Base-by-base conservation (phyloP, 2,329 filamentous ascomycete species). In the Aspergillus cejpii region DNA sequence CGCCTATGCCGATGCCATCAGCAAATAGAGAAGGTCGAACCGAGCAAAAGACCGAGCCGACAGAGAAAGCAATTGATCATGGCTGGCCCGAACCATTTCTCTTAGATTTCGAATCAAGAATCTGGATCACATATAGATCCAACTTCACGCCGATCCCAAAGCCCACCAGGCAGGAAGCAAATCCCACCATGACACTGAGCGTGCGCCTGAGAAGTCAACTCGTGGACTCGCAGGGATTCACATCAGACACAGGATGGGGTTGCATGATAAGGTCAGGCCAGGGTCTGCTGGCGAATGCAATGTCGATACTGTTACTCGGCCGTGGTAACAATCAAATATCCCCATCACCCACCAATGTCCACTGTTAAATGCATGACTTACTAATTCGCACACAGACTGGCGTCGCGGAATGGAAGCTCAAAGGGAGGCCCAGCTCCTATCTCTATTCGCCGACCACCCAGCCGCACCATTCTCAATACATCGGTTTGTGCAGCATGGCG, bases 241-340 rank as follows among this genome's bases (percentile, higher is more conserved):
- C 87, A 8, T 91, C 88, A 1, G 92, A 98, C 64, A 90, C 87
- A 7, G 92, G 92, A 41, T 98, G 94, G 89, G 92, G 92, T 0
- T 98, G 92, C 62, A 98, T 98, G 92, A 97, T 98, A 57, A 77
- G 92, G 48, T 96, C 91, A 5, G 92, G 92, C 3, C 92, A 98
- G 71, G 91, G 87, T 59, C 75, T 98, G 20, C 74, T 98, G 33
- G 91, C 91, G 36, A 98, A 97, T 66, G 78, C 91, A 1, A 74
- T 97, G 57, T 70, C 80, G 14, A 76, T 85, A 44, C 71, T 90
- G 38, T 74, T 78, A 29, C 71, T 96, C 17, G 91, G 92, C 15
- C 81, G 92, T 77, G 85, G 87, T 89, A 74, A 51, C 28, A 36
- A 10, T 56, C 39, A 43, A n/a, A 47, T 15, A 33, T 19, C 41